These are phyloP conservation scores for Rhizopogon vesiculosus DNA, from an alignment of 768 basidiomycete species.

Conservation along the genomic window DNA sequence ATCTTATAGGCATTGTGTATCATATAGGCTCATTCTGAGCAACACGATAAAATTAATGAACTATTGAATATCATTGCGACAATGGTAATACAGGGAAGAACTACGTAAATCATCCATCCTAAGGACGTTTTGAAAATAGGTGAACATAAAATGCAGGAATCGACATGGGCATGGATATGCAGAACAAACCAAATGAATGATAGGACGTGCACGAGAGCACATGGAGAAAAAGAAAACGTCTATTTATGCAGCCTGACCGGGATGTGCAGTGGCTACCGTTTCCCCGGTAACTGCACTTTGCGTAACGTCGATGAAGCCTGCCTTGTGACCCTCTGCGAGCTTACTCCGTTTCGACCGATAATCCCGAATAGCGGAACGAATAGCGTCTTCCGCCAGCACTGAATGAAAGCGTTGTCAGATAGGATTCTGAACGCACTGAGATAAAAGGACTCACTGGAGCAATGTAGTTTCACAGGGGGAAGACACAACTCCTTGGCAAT, in stretches of 20 bases:
- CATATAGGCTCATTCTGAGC: background rate
- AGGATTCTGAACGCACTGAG: background rate
- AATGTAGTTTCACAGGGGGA: constrained; percentile 95
- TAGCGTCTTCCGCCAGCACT: constrained; percentile 98
- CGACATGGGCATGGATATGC: background rate
- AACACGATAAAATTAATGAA: background rate
- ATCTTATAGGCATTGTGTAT: background rate
- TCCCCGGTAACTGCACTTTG: constrained; percentile 51
- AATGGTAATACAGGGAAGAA: constrained; percentile 3
- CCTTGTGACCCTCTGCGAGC: constrained; percentile 44
- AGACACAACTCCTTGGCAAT: constrained; percentile 96
- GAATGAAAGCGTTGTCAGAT: constrained; percentile 20
- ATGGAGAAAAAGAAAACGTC: background rate
- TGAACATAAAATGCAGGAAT: constrained; percentile 15
- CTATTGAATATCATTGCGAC: background rate
- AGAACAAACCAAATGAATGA: background rate
- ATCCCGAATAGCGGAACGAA: constrained; percentile 95
- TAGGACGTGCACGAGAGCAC: background rate
- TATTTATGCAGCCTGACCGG: constrained; percentile 30
- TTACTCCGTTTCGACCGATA: constrained; percentile 81
- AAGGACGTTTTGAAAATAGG: constrained; percentile 10
- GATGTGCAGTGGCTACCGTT: constrained; percentile 48
- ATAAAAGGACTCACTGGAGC: constrained; percentile 69
- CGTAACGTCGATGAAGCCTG: constrained; percentile 68
- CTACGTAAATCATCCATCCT: background rate